These are phyloP conservation scores for Pelargonium nanum DNA, from an alignment of 345 rosid species.

Conservation along the genomic window DNA sequence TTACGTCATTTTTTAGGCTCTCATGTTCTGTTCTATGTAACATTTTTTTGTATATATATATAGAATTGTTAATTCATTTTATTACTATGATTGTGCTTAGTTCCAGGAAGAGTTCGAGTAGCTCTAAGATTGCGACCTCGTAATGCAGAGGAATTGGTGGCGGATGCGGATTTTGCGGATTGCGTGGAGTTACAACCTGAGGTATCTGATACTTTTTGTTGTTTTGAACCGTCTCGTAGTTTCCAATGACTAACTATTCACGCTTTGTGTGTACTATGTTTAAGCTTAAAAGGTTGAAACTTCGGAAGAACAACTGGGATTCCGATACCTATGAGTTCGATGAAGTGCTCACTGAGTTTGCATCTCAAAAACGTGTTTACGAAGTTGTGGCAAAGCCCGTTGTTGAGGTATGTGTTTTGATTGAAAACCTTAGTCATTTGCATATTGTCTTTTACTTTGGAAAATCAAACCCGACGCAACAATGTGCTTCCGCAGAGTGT, in stretches of 20 bases:
- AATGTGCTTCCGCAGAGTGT: slow-evolving; percentile 60
- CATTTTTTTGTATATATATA: no score
- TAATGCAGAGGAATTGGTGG: slow-evolving; percentile 71
- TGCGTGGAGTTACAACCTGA: slow-evolving; percentile 97
- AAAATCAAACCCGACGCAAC: no score
- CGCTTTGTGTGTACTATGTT: slow-evolving; percentile 6
- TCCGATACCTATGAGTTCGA: slow-evolving; percentile 91
- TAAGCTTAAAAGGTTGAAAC: slow-evolving; percentile 91
- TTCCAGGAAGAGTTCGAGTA: slow-evolving; percentile 92
- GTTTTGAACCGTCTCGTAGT: neutral
- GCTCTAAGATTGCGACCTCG: slow-evolving; percentile 90
- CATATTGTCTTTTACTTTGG: slow-evolving; percentile 8
- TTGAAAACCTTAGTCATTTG: neutral
- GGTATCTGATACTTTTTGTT: slow-evolving; percentile 23
- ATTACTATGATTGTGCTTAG: slow-evolving; percentile 23
- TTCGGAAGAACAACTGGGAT: slow-evolving; percentile 96
- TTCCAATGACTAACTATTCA: neutral
- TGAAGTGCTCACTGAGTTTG: slow-evolving; percentile 88
- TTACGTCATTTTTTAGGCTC: no score
- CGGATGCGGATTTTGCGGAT: slow-evolving; percentile 97
- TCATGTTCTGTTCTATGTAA: no score
- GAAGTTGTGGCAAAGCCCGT: slow-evolving; percentile 98
- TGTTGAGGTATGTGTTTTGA: slow-evolving; percentile 56
- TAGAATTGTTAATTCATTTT: slow-evolving; percentile 4
- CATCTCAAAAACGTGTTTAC: slow-evolving; percentile 94